These are phyloP conservation scores for Didymella glomerata DNA, from an alignment of 2,329 filamentous ascomycete species.

Conservation along the genomic window DNA sequence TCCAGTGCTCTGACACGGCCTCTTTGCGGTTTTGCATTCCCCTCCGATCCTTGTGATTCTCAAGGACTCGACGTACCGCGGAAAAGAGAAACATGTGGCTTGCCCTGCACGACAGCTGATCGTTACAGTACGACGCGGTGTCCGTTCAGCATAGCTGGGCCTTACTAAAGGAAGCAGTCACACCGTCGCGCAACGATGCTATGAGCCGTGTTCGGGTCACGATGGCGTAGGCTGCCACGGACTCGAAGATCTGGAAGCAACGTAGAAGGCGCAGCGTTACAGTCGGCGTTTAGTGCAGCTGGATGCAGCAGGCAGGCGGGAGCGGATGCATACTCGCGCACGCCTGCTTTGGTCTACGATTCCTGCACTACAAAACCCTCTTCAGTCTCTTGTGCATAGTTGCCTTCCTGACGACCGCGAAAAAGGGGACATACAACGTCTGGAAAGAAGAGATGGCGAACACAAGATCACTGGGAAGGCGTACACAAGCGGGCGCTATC, in stretches of 20 bases:
- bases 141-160: not conserved
- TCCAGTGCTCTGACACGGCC: conserved; percentile 10
- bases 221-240: conserved; percentile 7
- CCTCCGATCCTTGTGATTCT: conserved; percentile 9
- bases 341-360: not conserved
- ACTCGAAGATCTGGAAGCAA: conserved; percentile 21
- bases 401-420: not conserved
- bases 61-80: conserved; percentile 6
- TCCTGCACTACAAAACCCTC: not conserved
- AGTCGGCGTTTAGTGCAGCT: not conserved
- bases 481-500: not conserved
- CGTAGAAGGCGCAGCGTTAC: conserved; percentile 20
- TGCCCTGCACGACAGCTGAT: conserved; percentile 12
- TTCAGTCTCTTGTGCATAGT: not conserved
- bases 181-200: conserved; percentile 7
- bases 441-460: not conserved
- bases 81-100: conserved; percentile 21
- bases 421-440: not conserved
- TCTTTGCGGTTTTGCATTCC: conserved; percentile 9
- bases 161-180: conserved; percentile 1
- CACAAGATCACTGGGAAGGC: not conserved
- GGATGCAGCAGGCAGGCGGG: not conserved
- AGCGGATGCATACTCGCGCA: not conserved
- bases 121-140: conserved; percentile 13
- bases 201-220: conserved; percentile 12